Evolutionary conservation across 192 early-diverging fungal species (phyloP), one percentile per base, ranked within the genome.

Genomic region (Chytriomyces sp.): DNA sequence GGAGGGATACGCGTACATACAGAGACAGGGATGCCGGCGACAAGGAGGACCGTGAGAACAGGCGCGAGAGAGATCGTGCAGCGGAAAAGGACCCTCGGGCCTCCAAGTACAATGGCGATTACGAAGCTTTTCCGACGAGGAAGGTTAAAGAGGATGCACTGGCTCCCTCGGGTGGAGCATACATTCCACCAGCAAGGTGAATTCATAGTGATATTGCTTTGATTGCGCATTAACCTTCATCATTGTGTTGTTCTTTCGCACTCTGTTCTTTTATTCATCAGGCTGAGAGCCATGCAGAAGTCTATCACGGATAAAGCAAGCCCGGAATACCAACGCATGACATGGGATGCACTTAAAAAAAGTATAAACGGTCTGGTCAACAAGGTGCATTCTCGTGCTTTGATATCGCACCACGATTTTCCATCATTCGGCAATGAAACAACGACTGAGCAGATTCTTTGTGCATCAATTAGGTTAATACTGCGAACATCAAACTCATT

Each of bases 311-410:
- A 94, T 77, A 92, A 92, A 69, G 82, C 47, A 44, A 88, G 84
- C 64, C 82, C 84, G 24, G 89, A 89, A 44, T 94, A 91, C 67
- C 96, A 98, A 81, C 92, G 96, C 7, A 91, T 95, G 81, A 91
- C 90, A 28, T 98, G 97, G 97, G 96, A 98, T 74, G 88, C 90
- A 7, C 85, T 97, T 6, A 97, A 97, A 79, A 98, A 97, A 82
- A 91, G 89, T 68, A 92, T 98, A 70, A 98, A 97, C 77, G 97
- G 94, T 74, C 87, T 93, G 2, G 94, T 98, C 78, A 98, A 98
- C 88, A 97, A 96, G 84, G 69, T 71, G 24, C 35, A 8, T 53
- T 16, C 69, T 71, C 4, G 13, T 45, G 62, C 53, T 4, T 57
- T 57, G 53, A 20, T 57, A 35, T 35, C 35, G 35, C 35, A 35